phyloP scores from a whole-genome alignment of 495 filamentous ascomycete genomes.

The Melanomma pulvis-pyrius region DNA sequence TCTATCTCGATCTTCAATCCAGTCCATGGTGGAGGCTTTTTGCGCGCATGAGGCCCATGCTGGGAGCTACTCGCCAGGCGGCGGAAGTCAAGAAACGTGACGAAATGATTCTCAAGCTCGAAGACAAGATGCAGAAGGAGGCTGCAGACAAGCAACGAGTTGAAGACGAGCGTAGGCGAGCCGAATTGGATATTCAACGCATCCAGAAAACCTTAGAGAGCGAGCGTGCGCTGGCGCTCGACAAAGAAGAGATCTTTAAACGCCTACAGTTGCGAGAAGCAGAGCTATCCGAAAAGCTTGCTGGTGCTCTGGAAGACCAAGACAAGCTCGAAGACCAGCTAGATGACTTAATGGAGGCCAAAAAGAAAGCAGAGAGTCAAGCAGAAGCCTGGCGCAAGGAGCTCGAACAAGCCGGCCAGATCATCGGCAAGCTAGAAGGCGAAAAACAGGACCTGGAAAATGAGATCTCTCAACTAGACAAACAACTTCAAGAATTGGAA shows the following conservation, averaged over 20 bases:
- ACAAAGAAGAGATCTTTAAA: conserved; percentile 99
- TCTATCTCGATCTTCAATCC: conserved; percentile 82
- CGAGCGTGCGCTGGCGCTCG: conserved; percentile 88
- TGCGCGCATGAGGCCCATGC: conserved; percentile 90
- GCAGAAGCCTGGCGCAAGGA: conserved; percentile 76
- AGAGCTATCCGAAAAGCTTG: conserved; percentile 87
- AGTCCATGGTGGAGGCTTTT: conserved; percentile 98
- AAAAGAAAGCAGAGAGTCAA: conserved; percentile 85
- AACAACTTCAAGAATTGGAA: conserved; percentile 67
- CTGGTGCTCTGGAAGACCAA: conserved; percentile 92
- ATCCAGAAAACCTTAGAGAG: conserved; percentile 93
- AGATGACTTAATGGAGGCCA: conserved; percentile 84
- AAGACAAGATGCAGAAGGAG: conserved; percentile 79
- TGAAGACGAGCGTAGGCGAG: conserved; percentile 89
- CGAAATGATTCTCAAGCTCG: conserved; percentile 85
- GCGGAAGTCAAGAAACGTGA: conserved; percentile 92
- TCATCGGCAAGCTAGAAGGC: conserved; percentile 80
- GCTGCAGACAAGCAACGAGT: conserved; percentile 72
- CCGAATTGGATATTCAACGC: conserved; percentile 81
- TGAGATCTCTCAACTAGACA: conserved; percentile 68
- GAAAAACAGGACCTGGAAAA: conserved; percentile 76
- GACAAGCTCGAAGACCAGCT: conserved; percentile 91
- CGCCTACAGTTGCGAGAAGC: conserved; percentile 85
- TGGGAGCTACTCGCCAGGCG: conserved; percentile 87
- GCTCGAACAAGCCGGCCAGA: conserved; percentile 85